A percentile compares a stretch with the other conserved stretches of the same genome.
These are phyloP conservation scores for Penicillium flavigenum DNA, from an alignment of 495 filamentous ascomycete species.

Conservation along the genomic window DNA sequence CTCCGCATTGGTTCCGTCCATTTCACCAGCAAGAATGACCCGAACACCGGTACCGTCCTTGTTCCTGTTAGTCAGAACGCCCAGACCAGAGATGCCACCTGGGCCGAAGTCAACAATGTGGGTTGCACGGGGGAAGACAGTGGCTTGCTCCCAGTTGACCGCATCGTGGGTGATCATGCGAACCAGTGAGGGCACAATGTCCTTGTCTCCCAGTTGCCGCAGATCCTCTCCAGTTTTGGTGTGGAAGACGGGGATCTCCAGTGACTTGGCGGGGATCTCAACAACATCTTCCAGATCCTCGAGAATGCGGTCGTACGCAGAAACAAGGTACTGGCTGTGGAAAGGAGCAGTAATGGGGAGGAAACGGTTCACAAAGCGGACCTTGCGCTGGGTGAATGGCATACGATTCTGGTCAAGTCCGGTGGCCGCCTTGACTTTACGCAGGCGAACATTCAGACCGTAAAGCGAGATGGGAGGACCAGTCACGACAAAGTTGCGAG, in stretches of 20 bases:
- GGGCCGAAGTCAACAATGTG: conserved; percentile 96
- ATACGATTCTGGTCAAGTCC: conserved; percentile 94
- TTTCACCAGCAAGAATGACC: conserved; percentile 86
- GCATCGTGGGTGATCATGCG: conserved; percentile 91
- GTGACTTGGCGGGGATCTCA: conserved; percentile 60
- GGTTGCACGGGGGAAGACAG: conserved; percentile 81
- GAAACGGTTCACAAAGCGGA: conserved; percentile 96
- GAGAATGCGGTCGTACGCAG: conserved; percentile 74
- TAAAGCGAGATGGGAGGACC: conserved; percentile 94
- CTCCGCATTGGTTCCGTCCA: conserved; percentile 84
- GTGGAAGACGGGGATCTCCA: conserved; percentile 82
- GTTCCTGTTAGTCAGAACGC: conserved; percentile 95
- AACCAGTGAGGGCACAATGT: conserved; percentile 76
- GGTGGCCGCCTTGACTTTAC: conserved; percentile 95
- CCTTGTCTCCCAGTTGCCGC: conserved; percentile 57
- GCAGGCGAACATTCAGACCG: conserved; percentile 87
- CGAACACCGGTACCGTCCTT: conserved; percentile 97
- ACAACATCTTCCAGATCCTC: conserved; percentile 86
- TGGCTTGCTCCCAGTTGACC: conserved; percentile 94
- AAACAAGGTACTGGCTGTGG: conserved; percentile 87
- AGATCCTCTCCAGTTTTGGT: conserved; percentile 85
- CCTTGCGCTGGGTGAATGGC: conserved; percentile 90
- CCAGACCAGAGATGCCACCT: conserved; percentile 92
- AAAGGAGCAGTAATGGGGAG: conserved; percentile 97
- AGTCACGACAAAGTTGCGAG: conserved; percentile 94